Evolutionary conservation across 192 early-diverging fungal genomes (phyloP), one percentile per base, ranked within the genome.

Genomic region (Podila epigama): DNA sequence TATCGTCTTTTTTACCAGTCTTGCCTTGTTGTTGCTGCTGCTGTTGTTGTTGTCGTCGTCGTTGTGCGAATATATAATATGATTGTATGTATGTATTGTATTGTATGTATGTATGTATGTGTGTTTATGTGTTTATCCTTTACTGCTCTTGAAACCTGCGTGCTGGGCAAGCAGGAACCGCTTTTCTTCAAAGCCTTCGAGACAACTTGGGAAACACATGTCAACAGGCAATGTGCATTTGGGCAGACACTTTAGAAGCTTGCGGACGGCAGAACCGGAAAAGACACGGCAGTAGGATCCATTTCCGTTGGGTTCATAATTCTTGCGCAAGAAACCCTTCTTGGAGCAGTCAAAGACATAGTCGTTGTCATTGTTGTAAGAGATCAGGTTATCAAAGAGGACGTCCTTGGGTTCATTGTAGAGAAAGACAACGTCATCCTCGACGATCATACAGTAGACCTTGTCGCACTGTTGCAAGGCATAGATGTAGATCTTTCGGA

Each of bases 351-450:
- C 60, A 62, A 62, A 62, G 32, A 62, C 15, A 20, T 62, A 62
- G 60, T 62, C 51, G 60, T 62, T 62, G 60, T 62, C 60, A n/a
- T 62, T 62, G 60, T 62, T 62, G 60, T 50, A 62, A 16, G 60
- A 62, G n/a, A 62, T 11, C 33, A 62, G 41, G 42, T 62, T 62
- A 13, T 62, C 60, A 20, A 62, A 62, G 60, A 62, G 60, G 44
- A 62, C 60, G 31, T 62, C 60, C 44, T 50, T 50, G 18, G 34
- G 15, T 5, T 62, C 60, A 5, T 62, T 62, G 44, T 62, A 62
- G 44, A 62, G 48, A 32, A 62, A 62, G 32, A 62, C 60, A 16
- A 62, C 42, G 31, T 62, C 60, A 11, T 62, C 60, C 31, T 62
- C 60, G 18, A 50, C 5, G 31, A 62, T 12, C 60, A 62, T 50